phyloP scores from a whole-genome alignment of 2,329 filamentous ascomycete species.

The Pyrenochaeta sp. region DNA sequence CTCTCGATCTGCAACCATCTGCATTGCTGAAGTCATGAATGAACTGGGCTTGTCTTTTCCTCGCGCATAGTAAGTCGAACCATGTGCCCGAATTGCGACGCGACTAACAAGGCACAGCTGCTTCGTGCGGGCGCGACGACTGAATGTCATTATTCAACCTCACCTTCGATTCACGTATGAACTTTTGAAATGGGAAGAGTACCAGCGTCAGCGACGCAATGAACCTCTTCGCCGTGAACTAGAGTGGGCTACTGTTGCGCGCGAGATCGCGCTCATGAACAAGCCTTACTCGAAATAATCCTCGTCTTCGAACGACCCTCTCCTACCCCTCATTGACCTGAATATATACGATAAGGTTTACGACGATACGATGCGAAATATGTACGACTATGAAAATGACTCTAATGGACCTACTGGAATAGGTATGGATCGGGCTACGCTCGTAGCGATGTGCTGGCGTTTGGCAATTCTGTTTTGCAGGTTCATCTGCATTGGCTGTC shows the following conservation, averaged over 20 bases:
- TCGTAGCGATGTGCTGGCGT: constrained; percentile 10
- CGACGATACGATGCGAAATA: constrained; percentile 22
- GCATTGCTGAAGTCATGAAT: constrained; percentile 98
- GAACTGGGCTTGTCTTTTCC: constrained; percentile 82
- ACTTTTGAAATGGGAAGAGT: constrained; percentile 93
- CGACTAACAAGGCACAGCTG: constrained; percentile 60
- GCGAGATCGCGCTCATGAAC: constrained; percentile 96
- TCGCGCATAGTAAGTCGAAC: constrained; percentile 73
- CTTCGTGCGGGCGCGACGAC: constrained; percentile 86
- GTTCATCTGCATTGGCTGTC: background rate
- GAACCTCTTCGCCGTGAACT: constrained; percentile 73
- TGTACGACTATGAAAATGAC: constrained; percentile 29
- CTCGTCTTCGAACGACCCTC: constrained; percentile 6
- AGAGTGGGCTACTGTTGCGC: constrained; percentile 87
- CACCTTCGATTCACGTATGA: constrained; percentile 93
- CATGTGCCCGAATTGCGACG: background rate
- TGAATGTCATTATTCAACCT: constrained; percentile 98
- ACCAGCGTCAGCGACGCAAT: constrained; percentile 66
- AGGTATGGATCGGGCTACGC: constrained; percentile 11
- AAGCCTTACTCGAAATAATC: constrained; percentile 80
- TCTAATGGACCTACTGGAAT: constrained; percentile 8
- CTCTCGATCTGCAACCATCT: constrained; percentile 93
- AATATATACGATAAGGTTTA: constrained; percentile 25
- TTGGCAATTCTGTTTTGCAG: constrained; percentile 3
- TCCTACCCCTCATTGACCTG: constrained; percentile 9